Evolutionary conservation across 1,284 basidiomycete genomes (phyloP).

Genomic region (Ceratobasidium sp.): DNA sequence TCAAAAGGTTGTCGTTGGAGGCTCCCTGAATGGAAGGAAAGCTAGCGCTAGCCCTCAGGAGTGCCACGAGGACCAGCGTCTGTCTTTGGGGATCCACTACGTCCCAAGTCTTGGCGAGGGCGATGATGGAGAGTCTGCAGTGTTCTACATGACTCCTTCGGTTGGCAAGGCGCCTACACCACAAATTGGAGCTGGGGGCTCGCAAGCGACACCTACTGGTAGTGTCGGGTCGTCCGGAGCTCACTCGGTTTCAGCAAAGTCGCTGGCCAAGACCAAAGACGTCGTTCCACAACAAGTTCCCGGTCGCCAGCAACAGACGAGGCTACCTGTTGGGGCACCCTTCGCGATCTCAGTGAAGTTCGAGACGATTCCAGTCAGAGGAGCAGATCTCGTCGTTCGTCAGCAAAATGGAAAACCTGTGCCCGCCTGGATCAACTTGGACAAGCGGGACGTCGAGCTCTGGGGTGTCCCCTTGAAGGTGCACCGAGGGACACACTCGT

Average conservation of each 20-base stretch:
- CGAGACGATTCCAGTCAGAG: slow-evolving; percentile 37
- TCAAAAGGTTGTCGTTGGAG: slow-evolving; percentile 71
- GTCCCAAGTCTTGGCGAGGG: slow-evolving; percentile 73
- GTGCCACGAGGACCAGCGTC: slow-evolving; percentile 65
- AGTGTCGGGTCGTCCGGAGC: slow-evolving; percentile 48
- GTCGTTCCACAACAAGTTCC: slow-evolving; percentile 1
- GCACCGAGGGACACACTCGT: slow-evolving; percentile 50
- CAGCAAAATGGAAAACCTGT: slow-evolving; percentile 45
- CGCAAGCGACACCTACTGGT: slow-evolving; percentile 48
- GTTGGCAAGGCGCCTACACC: slow-evolving; percentile 18
- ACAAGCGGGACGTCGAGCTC: slow-evolving; percentile 51
- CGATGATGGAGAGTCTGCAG: slow-evolving; percentile 24
- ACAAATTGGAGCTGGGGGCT: slow-evolving; percentile 28
- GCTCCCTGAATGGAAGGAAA: slow-evolving; percentile 52
- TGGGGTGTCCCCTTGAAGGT: slow-evolving; percentile 53
- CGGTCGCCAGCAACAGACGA: slow-evolving; percentile 44
- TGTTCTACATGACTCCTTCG: slow-evolving; percentile 44
- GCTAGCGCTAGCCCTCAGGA: slow-evolving; percentile 50
- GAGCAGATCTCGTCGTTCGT: slow-evolving; percentile 21
- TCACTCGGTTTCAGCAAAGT: slow-evolving; percentile 50
- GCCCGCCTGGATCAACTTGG: slow-evolving; percentile 52
- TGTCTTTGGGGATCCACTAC: slow-evolving; percentile 76
- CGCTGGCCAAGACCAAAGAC: slow-evolving; percentile 15
- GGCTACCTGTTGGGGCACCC: slow-evolving; percentile 53
- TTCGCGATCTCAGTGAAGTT: slow-evolving; percentile 54